Evolutionary conservation across 2,329 filamentous ascomycete species (phyloP), one percentile per base, ranked within the genome.

Genomic region (Alternaria brassicae): DNA sequence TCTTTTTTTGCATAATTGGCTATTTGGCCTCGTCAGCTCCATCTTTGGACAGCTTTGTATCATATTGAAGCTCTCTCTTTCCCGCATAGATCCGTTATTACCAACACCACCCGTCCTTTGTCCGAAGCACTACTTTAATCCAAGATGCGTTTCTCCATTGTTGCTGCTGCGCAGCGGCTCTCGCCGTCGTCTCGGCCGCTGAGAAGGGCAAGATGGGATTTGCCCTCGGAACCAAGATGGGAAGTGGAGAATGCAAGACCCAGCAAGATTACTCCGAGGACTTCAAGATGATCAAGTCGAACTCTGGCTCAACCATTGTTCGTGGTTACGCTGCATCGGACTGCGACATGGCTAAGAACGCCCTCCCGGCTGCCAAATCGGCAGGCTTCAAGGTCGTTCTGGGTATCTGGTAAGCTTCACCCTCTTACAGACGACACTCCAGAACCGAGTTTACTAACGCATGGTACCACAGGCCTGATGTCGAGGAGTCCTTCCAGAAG

Each of bases 351-450:
- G 86, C 88, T 6, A 80, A 85, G 73, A 78, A 86, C 61, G 86
- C 90, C 54, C 76, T 91, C 27, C 88, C 88, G 4, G 88, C 88
- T 34, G 89, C 89, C 2, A 86, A 88, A 80, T 74, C 75, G 44
- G 87, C 88, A 77, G 84, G 82, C 17, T 88, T 90, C 78, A 81
- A 89, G 78, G 88, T 91, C 62, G 80, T 91, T n/a, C 78, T 91
- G 39, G 89, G 88, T 61, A 85, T 91, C 72, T 91, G 89, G 89
- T 88, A 78, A 65, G 81, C 69, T 60, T 30, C 19, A 10, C 28
- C 15, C 15, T n/a, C 19, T 5, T 1, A 4, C 25, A 3, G 23
- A 28, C 37, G 8, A 32, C 27, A 32, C 17, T 2, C 2, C 23
- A 17, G 27, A 10, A 19, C 6, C 28, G 23, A 21, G 27, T 17